A percentile compares a stretch with the other conserved stretches of the same genome.
Evolutionary conservation across 1,284 basidiomycete genomes (phyloP).

Genomic region (Nidula niveotomentosa): DNA sequence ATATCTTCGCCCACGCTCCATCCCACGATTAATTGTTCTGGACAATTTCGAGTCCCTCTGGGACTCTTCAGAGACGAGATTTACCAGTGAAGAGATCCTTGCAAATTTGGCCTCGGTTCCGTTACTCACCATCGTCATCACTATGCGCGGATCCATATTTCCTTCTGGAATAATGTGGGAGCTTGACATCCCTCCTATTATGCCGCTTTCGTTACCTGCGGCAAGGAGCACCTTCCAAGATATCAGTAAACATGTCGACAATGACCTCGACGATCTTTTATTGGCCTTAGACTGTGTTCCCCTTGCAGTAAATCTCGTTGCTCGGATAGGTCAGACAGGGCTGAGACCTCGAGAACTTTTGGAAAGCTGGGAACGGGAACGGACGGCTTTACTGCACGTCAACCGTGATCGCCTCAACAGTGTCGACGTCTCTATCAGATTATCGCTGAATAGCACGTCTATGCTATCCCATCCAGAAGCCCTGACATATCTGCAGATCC

Average conservation of each 20-base stretch:
- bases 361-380: conserved; percentile 21
- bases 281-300: conserved; percentile 25
- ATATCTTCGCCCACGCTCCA: conserved; percentile 5
- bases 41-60: conserved; percentile 31
- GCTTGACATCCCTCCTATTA: conserved; percentile 18
- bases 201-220: conserved; percentile 18
- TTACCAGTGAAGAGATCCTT: conserved; percentile 21
- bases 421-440: conserved; percentile 20
- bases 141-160: conserved; percentile 27
- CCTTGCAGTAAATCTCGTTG: conserved; percentile 24
- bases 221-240: conserved; percentile 20
- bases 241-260: conserved; percentile 19
- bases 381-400: conserved; percentile 19
- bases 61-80: conserved; percentile 16
- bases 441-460: conserved; percentile 20
- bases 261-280: conserved; percentile 17
- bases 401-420: conserved; percentile 19
- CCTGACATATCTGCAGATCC: conserved; percentile 16
- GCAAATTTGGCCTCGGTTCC: conserved; percentile 15
- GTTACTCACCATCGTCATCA: conserved; percentile 22
- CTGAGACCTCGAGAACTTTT: conserved; percentile 20
- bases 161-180: conserved; percentile 22
- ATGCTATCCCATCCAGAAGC: conserved; percentile 19
- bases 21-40: conserved; percentile 17
- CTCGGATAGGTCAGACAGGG: conserved; percentile 21